These are phyloP conservation scores for Capsicum chinense DNA, from an alignment of 257 asterid species.

Conservation along the genomic window DNA sequence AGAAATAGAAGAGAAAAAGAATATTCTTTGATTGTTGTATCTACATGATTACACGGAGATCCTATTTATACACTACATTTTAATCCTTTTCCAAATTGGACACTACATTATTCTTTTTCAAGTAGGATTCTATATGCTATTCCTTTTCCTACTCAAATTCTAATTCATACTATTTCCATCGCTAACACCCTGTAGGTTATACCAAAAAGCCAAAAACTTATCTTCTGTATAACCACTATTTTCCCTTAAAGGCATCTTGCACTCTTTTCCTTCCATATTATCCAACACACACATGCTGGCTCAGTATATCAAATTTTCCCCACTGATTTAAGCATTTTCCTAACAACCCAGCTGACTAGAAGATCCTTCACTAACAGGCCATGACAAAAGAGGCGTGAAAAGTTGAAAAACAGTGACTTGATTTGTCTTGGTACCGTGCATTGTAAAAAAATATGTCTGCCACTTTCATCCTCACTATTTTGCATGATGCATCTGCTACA, in stretches of 20 bases:
- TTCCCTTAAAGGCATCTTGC: background rate
- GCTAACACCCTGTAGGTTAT: background rate
- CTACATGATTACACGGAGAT: too few species aligned
- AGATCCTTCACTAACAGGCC: background rate
- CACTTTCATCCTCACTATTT: slow-evolving; percentile 9
- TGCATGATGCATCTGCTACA: background rate
- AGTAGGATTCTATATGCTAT: too few species aligned
- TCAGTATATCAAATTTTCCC: background rate
- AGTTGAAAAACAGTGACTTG: background rate
- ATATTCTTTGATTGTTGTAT: too few species aligned
- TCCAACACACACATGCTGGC: background rate
- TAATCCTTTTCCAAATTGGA: too few species aligned
- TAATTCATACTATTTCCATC: background rate
- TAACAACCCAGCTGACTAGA: background rate
- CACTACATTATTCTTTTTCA: too few species aligned
- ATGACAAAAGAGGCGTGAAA: background rate
- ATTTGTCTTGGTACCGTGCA: background rate
- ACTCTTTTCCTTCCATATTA: slow-evolving; percentile 8
- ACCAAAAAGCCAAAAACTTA: background rate
- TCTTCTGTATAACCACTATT: background rate
- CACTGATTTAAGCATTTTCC: background rate
- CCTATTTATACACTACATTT: too few species aligned
- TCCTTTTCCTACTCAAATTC: too few species aligned
- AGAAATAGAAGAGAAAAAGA: too few species aligned
- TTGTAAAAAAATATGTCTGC: background rate